Conservation (phyloP, 1,284 basidiomycete genomes). For the Lentinula novae-zelandiae region DNA sequence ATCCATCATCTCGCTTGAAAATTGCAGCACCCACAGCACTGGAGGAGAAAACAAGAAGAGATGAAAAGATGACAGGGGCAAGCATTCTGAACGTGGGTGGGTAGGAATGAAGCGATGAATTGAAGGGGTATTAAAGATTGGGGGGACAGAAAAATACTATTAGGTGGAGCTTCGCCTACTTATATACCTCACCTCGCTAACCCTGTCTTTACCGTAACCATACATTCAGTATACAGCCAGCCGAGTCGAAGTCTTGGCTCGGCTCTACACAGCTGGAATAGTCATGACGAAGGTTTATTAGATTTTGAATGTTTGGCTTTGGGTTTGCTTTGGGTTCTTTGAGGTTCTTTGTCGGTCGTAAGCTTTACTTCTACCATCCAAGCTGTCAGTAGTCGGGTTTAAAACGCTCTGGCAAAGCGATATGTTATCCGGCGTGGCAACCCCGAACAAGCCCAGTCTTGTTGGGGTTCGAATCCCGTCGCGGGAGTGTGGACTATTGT, state of each 20-base stretch:
- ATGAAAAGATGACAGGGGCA: neutral
- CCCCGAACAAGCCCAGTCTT: too few species aligned
- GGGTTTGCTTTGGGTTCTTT: too few species aligned
- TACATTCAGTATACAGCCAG: neutral
- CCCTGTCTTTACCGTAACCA: too few species aligned
- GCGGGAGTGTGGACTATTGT: neutral
- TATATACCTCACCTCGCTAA: neutral
- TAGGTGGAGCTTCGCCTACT: neutral
- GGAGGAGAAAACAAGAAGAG: neutral
- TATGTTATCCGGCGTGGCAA: too few species aligned
- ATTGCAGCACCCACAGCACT: neutral
- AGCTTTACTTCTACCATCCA: too few species aligned
- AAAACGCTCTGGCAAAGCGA: too few species aligned
- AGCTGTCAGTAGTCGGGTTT: too few species aligned
- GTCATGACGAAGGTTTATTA: too few species aligned
- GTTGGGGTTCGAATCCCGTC: neutral
- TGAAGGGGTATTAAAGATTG: neutral
- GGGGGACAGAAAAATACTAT: neutral
- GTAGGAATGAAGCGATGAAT: neutral
- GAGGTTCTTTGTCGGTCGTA: too few species aligned
- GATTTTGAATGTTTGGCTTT: too few species aligned
- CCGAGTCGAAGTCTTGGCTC: neutral
- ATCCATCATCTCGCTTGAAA: conserved; percentile 1
- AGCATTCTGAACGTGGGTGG: neutral
- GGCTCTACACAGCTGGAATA: neutral